A percentile compares a stretch with the other conserved stretches of the same genome.
phyloP scores from a whole-genome alignment of 2,329 filamentous ascomycete genomes.

The Sarocladiaceae sp. region DNA sequence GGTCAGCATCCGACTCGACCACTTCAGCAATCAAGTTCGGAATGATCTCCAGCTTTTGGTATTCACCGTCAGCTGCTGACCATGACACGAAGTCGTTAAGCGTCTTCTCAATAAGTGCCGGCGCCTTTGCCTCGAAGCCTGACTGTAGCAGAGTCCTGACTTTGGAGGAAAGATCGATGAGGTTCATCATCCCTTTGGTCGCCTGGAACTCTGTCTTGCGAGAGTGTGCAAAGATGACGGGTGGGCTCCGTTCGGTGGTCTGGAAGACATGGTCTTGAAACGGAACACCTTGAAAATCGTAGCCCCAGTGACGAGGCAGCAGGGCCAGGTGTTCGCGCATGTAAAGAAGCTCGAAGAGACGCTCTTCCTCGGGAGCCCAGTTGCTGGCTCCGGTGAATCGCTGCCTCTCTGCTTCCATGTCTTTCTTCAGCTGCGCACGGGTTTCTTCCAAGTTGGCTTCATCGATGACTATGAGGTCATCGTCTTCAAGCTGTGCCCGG shows the following conservation, averaged over 20 bases:
- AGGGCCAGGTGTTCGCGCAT: constrained; percentile 36
- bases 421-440: not conserved
- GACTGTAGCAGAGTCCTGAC: constrained; percentile 31
- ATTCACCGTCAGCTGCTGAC: constrained; percentile 37
- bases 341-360: constrained; percentile 37
- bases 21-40: constrained; percentile 35
- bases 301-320: constrained; percentile 34
- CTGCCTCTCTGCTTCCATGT: constrained; percentile 39
- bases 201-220: constrained; percentile 28
- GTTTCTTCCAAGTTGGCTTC: not conserved
- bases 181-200: constrained; percentile 11
- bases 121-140: constrained; percentile 13
- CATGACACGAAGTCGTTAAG: constrained; percentile 33
- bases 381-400: constrained; percentile 37
- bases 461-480: constrained; percentile 2
- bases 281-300: constrained; percentile 36
- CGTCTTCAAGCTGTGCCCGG: constrained; percentile 1
- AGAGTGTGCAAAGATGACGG: constrained; percentile 33
- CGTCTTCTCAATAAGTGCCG: constrained; percentile 27
- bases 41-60: constrained; percentile 26
- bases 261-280: constrained; percentile 32
- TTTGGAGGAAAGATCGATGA: constrained; percentile 34
- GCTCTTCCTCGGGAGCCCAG: constrained; percentile 48
- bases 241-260: constrained; percentile 23
- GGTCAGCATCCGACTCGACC: constrained; percentile 25